Conservation (phyloP, 805 yeast species). For the Candida takata region DNA sequence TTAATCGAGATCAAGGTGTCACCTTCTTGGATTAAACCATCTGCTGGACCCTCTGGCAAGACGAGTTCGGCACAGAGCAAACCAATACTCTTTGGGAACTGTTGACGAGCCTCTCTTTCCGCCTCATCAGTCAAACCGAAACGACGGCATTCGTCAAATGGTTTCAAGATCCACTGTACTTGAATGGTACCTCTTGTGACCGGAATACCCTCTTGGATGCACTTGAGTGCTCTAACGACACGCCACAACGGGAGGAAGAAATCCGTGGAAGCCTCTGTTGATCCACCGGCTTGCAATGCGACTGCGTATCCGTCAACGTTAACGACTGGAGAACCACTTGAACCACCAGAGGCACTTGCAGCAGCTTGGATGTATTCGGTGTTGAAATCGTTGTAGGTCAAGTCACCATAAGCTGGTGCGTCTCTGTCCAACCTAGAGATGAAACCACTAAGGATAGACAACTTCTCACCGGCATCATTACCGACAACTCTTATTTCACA, state of each 20-base stretch:
- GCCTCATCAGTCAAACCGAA: constrained; percentile 73
- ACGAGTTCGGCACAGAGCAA: constrained; percentile 76
- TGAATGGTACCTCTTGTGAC: constrained; percentile 90
- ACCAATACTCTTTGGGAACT: constrained; percentile 72
- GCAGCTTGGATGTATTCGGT: constrained; percentile 95
- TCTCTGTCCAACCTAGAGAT: constrained; percentile 75
- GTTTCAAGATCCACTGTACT: constrained; percentile 80
- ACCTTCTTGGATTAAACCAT: constrained; percentile 68
- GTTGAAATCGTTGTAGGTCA: constrained; percentile 87
- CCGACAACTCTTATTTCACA: constrained; percentile 92
- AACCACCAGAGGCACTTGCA: constrained; percentile 93
- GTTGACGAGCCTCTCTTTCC: constrained; percentile 59
- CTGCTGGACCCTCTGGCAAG: constrained; percentile 82
- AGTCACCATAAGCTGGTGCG: constrained; percentile 87
- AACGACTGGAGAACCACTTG: constrained; percentile 95
- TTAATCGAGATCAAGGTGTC: constrained; percentile 75
- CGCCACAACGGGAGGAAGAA: constrained; percentile 83
- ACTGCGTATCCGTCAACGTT: constrained; percentile 81
- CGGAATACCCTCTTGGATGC: constrained; percentile 51
- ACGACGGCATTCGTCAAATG: constrained; percentile 86
- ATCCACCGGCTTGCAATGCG: constrained; percentile 93
- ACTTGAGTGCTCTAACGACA: constrained; percentile 71
- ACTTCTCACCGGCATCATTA: constrained; percentile 93
- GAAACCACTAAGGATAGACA: constrained; percentile 83
- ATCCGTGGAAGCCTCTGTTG: constrained; percentile 86